Conservation (phyloP, 2,329 filamentous ascomycete species). For the Neocucurbitaria cava region DNA sequence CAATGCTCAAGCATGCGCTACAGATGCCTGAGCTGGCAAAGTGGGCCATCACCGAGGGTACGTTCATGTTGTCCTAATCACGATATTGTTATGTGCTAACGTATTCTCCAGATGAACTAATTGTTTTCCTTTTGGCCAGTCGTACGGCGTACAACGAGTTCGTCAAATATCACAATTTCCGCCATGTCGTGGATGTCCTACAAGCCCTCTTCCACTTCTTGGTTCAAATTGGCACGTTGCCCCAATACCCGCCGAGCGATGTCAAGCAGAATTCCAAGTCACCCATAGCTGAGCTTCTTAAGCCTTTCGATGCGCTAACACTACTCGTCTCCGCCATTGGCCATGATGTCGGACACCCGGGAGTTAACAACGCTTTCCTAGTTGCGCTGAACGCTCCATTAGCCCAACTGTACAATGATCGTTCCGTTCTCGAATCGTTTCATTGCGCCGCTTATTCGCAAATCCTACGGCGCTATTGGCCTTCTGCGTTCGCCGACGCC, state of each 20-base stretch:
- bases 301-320: slow-evolving; percentile 86
- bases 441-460: slow-evolving; percentile 97
- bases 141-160: slow-evolving; percentile 95
- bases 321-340: slow-evolving; percentile 95
- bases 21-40: slow-evolving; percentile 78
- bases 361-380: slow-evolving; percentile 97
- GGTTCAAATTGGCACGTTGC: slow-evolving; percentile 77
- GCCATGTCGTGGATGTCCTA: slow-evolving; percentile 94
- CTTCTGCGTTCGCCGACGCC: slow-evolving; percentile 76
- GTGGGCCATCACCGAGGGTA: slow-evolving; percentile 81
- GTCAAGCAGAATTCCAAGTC: slow-evolving; percentile 56
- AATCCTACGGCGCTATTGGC: slow-evolving; percentile 92
- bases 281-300: slow-evolving; percentile 76
- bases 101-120: slow-evolving; percentile 70
- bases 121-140: slow-evolving; percentile 85
- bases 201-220: slow-evolving; percentile 94
- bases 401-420: slow-evolving; percentile 95
- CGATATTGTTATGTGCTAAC: slow-evolving; percentile 24
- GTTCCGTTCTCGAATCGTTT: slow-evolving; percentile 94
- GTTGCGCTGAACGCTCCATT: slow-evolving; percentile 90
- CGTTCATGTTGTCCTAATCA: slow-evolving; percentile 42
- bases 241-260: slow-evolving; percentile 64
- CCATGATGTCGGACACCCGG: slow-evolving; percentile 95
- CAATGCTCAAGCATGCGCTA: slow-evolving; percentile 91
- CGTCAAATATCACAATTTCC: slow-evolving; percentile 97